A percentile compares a stretch with the other conserved stretches of the same genome.
Evolutionary conservation across 208 protist genomes (phyloP).

Genomic region (Acanthamoeba triangularis): DNA sequence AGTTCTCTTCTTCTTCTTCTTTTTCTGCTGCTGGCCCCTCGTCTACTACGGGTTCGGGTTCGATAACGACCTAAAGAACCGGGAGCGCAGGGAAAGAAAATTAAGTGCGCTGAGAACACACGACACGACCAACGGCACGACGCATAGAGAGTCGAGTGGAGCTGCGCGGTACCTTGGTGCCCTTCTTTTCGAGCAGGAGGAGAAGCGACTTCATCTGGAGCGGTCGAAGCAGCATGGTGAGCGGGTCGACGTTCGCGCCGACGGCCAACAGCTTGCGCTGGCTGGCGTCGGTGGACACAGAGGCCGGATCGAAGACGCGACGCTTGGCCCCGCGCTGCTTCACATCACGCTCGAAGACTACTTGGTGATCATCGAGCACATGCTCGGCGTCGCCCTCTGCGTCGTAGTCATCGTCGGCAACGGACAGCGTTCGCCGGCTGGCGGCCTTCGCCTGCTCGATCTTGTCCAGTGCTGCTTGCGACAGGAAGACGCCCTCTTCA

Average conservation of each 20-base stretch:
- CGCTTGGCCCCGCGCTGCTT: neutral
- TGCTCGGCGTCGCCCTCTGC: neutral
- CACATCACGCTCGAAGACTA: neutral
- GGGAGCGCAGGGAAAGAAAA: no score
- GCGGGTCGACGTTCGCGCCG: neutral
- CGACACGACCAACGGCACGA: neutral
- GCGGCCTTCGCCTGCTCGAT: neutral
- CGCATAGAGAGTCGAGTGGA: neutral
- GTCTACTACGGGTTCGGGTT: no score
- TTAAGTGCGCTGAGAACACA: neutral
- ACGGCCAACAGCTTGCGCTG: constrained; percentile 19
- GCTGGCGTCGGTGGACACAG: neutral
- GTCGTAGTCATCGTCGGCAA: neutral
- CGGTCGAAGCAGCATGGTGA: constrained; percentile 19
- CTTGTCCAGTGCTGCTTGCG: constrained; percentile 17
- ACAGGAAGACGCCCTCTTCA: constrained; percentile 23
- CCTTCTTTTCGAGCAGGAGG: neutral
- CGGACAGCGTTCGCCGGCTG: neutral
- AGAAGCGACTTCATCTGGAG: constrained; percentile 46
- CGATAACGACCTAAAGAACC: no score
- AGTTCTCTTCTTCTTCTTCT: no score
- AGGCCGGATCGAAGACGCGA: neutral
- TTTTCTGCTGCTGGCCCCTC: no score
- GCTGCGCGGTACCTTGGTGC: neutral
- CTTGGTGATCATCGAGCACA: neutral